Evolutionary conservation across 768 basidiomycete species (phyloP), one percentile per base, ranked within the genome.

Genomic region (Phanerodontia chrysosporium): DNA sequence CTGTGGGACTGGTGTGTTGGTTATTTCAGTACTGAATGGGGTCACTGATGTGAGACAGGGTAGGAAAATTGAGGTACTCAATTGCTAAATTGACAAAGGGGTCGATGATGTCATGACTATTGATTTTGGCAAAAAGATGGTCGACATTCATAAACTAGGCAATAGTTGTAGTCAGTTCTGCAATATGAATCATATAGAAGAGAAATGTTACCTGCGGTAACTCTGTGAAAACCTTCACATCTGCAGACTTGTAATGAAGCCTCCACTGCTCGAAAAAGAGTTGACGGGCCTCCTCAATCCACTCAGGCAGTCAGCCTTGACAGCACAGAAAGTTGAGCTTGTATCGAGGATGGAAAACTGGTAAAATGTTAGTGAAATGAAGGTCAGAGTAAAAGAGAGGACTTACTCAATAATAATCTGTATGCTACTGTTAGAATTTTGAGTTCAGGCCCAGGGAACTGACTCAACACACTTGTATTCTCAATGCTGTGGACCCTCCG

Each of bases 271-370:
- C 4, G 13, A 12, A 18, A 13, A 48, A 18, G 46, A 48, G 9
- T 3, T 49, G 28, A 35, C 64, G 35, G 0, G 71, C 73, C 2
- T 45, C 58, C 0, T 55, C n/a, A 51, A 72, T 73, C 73, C 71
- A 73, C 2, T 60, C 63, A 0, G 49, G 25, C 16, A 39, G 45
- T 71, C 72, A 71, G 2, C 46, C 25, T 4, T 54, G 60, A 7
- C 62, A 52, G 0, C 35, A 22, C 51, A 73, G 72, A 48, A 73
- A 73, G 0, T 51, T 16, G 5, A 55, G 58, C 58, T 71, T 73
- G 58, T 69, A 61, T 0, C 46, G 13, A 0, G 71, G 71, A 63
- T 70, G 68, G 12, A 71, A 60, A 3, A 72, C 70, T 74, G 49
- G 13, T 2, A 58, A 18, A 5, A 10, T 9, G 8, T 42, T 42